Conservation (phyloP, 108 stramenopile species). For the Conticribra guillardii region DNA sequence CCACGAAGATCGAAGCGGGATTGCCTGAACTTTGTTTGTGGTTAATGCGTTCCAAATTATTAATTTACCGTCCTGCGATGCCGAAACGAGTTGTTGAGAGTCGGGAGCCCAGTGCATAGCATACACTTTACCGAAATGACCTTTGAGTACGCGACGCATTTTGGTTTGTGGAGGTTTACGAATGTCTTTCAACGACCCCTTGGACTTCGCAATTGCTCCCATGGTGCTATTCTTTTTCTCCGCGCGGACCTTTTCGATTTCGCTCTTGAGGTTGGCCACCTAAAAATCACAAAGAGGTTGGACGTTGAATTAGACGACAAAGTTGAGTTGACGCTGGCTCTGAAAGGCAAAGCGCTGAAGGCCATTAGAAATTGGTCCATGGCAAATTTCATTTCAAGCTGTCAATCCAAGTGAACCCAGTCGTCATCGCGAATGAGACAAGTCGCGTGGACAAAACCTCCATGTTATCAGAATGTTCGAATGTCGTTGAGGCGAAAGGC, state of each 20-base stretch:
- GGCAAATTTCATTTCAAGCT: too few relatives aligned
- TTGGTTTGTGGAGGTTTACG: slow-evolving; percentile 75
- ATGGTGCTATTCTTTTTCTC: slow-evolving; percentile 52
- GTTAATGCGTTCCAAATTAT: slow-evolving; percentile 97
- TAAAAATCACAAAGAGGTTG: slow-evolving; percentile 10
- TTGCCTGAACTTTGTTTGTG: slow-evolving; percentile 86
- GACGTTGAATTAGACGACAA: not conserved
- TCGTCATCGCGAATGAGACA: too few relatives aligned
- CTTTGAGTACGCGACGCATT: slow-evolving; percentile 82
- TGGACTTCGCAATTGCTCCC: slow-evolving; percentile 30
- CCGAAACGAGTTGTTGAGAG: slow-evolving; percentile 81
- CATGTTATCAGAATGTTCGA: too few relatives aligned
- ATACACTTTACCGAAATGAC: slow-evolving; percentile 98
- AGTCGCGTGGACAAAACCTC: too few relatives aligned
- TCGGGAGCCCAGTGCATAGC: slow-evolving; percentile 97
- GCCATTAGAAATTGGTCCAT: not conserved
- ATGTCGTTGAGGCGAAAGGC: too few relatives aligned
- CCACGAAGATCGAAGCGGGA: slow-evolving; percentile 95
- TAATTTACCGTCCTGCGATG: slow-evolving; percentile 98
- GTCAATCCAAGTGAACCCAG: too few relatives aligned
- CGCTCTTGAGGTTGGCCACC: slow-evolving; percentile 58
- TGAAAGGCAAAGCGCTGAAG: not conserved
- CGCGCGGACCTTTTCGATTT: slow-evolving; percentile 50
- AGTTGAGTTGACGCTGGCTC: not conserved
- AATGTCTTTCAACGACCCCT: slow-evolving; percentile 49